These are phyloP conservation scores for Leishmania arabica DNA, from an alignment of 208 protist species.

Conservation along the genomic window DNA sequence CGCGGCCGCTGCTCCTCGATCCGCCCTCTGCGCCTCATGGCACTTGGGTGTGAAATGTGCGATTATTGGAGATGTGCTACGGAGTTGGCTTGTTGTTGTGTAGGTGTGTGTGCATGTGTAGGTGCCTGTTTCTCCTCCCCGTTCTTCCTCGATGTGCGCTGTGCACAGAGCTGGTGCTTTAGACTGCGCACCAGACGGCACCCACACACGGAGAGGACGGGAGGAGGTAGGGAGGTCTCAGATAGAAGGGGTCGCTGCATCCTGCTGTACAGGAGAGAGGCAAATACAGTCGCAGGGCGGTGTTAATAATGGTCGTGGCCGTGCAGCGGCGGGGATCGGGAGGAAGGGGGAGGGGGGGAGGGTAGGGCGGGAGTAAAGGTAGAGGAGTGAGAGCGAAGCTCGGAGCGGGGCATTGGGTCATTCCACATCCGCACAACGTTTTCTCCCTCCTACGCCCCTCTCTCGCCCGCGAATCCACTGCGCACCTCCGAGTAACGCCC, in stretches of 20 bases:
- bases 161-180: not conserved
- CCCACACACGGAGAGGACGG: not conserved
- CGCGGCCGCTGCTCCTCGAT: not conserved
- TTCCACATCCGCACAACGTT: not conserved
- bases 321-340: not conserved
- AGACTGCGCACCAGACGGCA: not conserved
- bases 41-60: too few relatives aligned
- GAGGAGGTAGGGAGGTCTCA: not conserved
- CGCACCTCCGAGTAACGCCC: not conserved
- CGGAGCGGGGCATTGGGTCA: too few relatives aligned
- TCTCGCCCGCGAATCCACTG: not conserved
- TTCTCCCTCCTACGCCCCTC: not conserved
- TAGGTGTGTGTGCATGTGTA: not conserved
- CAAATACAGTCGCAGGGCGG: not conserved
- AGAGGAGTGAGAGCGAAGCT: not conserved
- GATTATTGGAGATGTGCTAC: too few relatives aligned
- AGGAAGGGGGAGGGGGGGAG: not conserved
- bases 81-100: conserved; percentile 2
- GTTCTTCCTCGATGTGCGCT: not conserved
- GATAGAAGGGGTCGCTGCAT: not conserved
- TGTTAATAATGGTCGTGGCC: not conserved
- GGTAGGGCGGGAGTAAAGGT: not conserved
- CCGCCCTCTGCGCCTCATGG: not conserved
- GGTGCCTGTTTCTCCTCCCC: not conserved
- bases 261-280: not conserved